Conservation (phyloP, 1,139 yeast genomes). For the Komagataea norvegica region DNA sequence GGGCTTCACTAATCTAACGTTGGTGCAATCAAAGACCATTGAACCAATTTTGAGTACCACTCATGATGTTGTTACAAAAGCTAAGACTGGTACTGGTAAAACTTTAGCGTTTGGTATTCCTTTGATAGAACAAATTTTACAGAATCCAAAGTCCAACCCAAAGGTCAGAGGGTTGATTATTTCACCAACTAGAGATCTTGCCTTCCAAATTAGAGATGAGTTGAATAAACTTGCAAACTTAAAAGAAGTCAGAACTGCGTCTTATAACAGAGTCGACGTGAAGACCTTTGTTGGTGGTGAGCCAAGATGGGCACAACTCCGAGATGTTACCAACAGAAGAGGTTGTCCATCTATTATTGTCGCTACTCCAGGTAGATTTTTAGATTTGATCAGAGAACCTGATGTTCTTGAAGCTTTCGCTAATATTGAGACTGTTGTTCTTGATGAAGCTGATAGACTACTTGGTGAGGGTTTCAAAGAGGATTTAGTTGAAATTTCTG, state of each 20-base stretch:
- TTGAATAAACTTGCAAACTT: constrained; percentile 40
- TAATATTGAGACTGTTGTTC: constrained; percentile 57
- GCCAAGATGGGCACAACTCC: constrained; percentile 35
- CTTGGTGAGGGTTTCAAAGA: constrained; percentile 73
- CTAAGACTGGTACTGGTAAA: constrained; percentile 95
- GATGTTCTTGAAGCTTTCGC: constrained; percentile 48
- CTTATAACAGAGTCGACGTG: constrained; percentile 32
- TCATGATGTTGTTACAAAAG: constrained; percentile 75
- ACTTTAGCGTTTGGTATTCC: constrained; percentile 88
- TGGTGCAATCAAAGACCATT: constrained; percentile 74
- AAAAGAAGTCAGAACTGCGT: constrained; percentile 30
- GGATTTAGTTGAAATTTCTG: constrained; percentile 54
- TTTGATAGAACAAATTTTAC: constrained; percentile 52
- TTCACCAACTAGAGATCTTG: constrained; percentile 91
- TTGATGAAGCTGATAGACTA: constrained; percentile 87
- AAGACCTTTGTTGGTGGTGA: constrained; percentile 47
- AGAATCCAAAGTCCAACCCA: constrained; percentile 29
- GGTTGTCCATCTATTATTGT: constrained; percentile 53
- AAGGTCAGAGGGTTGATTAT: constrained; percentile 61
- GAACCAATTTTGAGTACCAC: constrained; percentile 56
- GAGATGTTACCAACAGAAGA: constrained; percentile 27
- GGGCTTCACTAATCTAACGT: constrained; percentile 53
- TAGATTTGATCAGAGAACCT: constrained; percentile 48
- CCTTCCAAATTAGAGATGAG: constrained; percentile 76
- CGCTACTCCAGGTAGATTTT: constrained; percentile 88